phyloP scores from a whole-genome alignment of 208 protist genomes.

The Entamoeba histolytica region DNA sequence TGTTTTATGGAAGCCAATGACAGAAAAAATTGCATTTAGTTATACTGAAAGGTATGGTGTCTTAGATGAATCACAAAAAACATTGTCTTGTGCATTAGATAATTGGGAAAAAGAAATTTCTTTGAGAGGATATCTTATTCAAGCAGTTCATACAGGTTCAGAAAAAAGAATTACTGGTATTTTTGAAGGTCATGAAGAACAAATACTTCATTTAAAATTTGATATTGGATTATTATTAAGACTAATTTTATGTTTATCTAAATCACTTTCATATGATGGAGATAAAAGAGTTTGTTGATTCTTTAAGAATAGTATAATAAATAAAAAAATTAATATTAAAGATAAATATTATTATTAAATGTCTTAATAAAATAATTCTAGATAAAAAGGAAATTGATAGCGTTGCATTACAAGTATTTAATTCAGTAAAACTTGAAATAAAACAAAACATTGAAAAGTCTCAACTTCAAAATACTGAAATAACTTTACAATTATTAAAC shows the following conservation, averaged over 20 bases:
- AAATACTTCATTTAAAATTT: background rate
- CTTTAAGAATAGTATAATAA: background rate
- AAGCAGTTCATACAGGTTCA: background rate
- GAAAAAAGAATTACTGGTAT: background rate
- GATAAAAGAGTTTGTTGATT: background rate
- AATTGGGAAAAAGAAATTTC: background rate
- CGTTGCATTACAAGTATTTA: background rate
- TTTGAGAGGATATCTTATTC: background rate
- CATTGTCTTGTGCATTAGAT: background rate
- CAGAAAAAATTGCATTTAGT: background rate
- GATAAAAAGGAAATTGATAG: background rate
- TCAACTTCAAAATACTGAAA: background rate
- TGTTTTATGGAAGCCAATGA: background rate
- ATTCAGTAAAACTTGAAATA: background rate
- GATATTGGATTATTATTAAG: background rate
- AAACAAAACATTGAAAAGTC: background rate
- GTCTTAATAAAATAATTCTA: background rate
- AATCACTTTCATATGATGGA: background rate
- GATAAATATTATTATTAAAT: background rate
- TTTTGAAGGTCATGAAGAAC: background rate
- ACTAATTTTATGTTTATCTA: background rate
- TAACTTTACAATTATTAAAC: background rate
- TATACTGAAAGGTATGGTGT: background rate
- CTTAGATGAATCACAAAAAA: background rate
- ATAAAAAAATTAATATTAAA: background rate